phyloP scores from a whole-genome alignment of 495 filamentous ascomycete genomes.

The Aspergillus indologenus region DNA sequence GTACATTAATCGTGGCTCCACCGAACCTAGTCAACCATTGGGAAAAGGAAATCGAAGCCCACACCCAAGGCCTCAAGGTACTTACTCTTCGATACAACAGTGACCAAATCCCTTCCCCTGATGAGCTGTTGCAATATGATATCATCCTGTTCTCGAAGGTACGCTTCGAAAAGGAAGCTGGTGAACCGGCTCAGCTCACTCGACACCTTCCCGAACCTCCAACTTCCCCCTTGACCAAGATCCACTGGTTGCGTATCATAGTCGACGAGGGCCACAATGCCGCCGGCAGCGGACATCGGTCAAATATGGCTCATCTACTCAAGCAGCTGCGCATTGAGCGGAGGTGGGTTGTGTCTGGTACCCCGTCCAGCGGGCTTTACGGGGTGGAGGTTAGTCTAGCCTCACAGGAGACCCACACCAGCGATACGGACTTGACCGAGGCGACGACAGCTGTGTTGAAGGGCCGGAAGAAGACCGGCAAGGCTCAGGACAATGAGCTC shows the following conservation, averaged over 20 bases:
- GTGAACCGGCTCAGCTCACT: constrained; percentile 31
- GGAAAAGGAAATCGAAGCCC: constrained; percentile 59
- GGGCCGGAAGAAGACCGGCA: constrained; percentile 37
- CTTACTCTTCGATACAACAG: constrained; percentile 51
- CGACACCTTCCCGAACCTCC: constrained; percentile 30
- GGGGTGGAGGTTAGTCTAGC: constrained; percentile 66
- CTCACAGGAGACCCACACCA: constrained; percentile 42
- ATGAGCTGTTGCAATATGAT: constrained; percentile 66
- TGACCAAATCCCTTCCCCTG: constrained; percentile 55
- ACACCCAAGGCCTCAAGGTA: constrained; percentile 65
- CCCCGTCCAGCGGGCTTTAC: constrained; percentile 76
- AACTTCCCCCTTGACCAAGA: constrained; percentile 60
- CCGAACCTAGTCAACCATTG: constrained; percentile 55
- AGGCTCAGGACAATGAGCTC: constrained; percentile 50
- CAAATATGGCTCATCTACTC: constrained; percentile 64
- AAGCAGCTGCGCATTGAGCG: constrained; percentile 66
- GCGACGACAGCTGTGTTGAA: constrained; percentile 30
- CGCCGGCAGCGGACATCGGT: constrained; percentile 55
- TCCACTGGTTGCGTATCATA: constrained; percentile 84
- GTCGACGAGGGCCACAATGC: constrained; percentile 90
- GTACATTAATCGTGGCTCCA: constrained; percentile 58
- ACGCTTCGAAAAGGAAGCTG: constrained; percentile 64
- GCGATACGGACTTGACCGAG: constrained; percentile 35
- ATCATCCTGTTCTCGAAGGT: constrained; percentile 73
- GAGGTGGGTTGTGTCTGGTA: constrained; percentile 89